Evolutionary conservation across 495 filamentous ascomycete species (phyloP).

Genomic region (Hyaloscypha hepaticicola): DNA sequence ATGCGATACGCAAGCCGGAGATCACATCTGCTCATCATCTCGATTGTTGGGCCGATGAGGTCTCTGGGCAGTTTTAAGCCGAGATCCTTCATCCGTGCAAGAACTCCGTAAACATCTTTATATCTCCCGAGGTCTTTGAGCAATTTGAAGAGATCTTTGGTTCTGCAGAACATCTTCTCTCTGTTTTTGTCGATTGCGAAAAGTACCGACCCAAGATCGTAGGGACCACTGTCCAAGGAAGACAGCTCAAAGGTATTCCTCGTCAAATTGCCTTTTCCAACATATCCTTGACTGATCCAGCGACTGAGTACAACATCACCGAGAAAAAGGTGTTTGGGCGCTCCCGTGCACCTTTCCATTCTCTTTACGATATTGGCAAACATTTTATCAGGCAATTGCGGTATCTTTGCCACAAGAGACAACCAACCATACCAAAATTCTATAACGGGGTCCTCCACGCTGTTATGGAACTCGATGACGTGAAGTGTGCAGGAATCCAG

Average conservation of each 20-base stretch:
- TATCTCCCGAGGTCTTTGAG: conserved; percentile 19
- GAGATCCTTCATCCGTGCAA: conserved; percentile 9
- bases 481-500: background rate
- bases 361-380: background rate
- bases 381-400: background rate
- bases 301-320: conserved; percentile 16
- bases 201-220: conserved; percentile 31
- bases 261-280: conserved; percentile 3
- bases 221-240: background rate
- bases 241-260: conserved; percentile 11
- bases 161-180: conserved; percentile 6
- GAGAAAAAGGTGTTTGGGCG: background rate
- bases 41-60: conserved; percentile 9
- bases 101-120: background rate
- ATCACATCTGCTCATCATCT: conserved; percentile 19
- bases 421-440: background rate
- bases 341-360: background rate
- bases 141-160: conserved; percentile 12
- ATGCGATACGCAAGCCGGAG: conserved; percentile 17
- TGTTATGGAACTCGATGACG: background rate
- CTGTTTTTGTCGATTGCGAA: conserved; percentile 29
- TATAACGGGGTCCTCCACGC: background rate
- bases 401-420: background rate
- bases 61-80: conserved; percentile 13
- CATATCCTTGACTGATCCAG: conserved; percentile 21